Evolutionary conservation across 768 basidiomycete genomes (phyloP), one percentile per base, ranked within the genome.

Genomic region (Saitozyma sp.): DNA sequence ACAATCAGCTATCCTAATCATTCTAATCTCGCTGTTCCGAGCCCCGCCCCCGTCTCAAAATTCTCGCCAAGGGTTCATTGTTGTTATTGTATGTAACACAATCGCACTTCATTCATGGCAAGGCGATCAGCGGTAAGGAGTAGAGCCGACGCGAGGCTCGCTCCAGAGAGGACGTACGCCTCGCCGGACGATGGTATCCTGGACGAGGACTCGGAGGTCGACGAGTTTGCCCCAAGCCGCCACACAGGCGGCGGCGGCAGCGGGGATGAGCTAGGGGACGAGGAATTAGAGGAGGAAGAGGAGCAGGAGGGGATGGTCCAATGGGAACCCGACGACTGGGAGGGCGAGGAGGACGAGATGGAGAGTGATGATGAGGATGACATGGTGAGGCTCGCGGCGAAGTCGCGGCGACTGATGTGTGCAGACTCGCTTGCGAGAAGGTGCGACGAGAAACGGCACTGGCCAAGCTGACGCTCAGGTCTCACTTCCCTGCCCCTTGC

Each of bases 401-500:
- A 38, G 57, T 51, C 51, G 39, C 50, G n/a, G 42, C 6, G 38
- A 29, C 43, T 29, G 13, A 53, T 45, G 39, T 29, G 9, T 16
- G 7, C 42, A 74, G 70, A 43, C 54, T 54, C 57, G 56, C 20
- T 61, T 77, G 9, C 73, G 73, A 46, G 68, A 68, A 40, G 71
- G 76, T 73, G 38, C 61, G 67, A 29, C 52, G 11, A 59, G 10
- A n/a, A n/a, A 10, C 43, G 60, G 37, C 57, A 42, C 54, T 54
- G 9, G 51, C n/a, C 43, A 66, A 29, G 29, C 29, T 29, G 29
- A 29, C 29, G 29, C 48, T 53, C 43, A 59, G 63, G 53, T 54
- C 54, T 69, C 11, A 58, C 45, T 8, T 57, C 56, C 11, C 37
- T 91, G 37, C 86, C 89, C 0, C 82, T 90, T 13, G 87, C 87